Evolutionary conservation across 169 alveolate species (phyloP).

Genomic region (Plasmodium ovale): DNA sequence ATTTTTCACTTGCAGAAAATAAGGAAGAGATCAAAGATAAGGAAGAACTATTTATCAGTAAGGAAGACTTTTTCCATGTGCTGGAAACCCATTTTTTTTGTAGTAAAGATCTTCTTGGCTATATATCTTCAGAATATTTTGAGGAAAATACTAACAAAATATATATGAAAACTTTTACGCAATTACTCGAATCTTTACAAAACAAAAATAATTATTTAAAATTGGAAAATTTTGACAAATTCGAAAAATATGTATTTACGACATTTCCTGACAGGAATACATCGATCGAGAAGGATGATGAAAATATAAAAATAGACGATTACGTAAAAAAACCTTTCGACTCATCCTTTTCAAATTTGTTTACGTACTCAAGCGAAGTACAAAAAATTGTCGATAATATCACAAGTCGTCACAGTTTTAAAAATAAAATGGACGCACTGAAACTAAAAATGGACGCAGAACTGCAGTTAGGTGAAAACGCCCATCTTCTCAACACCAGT

Average conservation of each 20-base stretch:
- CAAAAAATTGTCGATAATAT: conserved; percentile 37
- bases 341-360: conserved; percentile 1
- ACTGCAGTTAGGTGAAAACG: conserved; percentile 33
- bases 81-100: background rate
- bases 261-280: background rate
- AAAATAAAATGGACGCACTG: conserved; percentile 28
- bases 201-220: background rate
- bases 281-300: background rate
- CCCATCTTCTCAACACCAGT: background rate
- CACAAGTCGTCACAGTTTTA: conserved; percentile 2
- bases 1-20: background rate
- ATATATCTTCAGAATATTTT: conserved; percentile 18
- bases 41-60: conserved; percentile 3
- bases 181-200: background rate
- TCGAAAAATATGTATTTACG: conserved; percentile 25
- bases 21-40: background rate
- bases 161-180: background rate
- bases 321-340: background rate
- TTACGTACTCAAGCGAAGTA: conserved; percentile 9
- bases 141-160: background rate
- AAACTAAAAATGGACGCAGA: conserved; percentile 76
- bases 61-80: conserved; percentile 16
- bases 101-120: conserved; percentile 16
- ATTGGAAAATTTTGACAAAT: conserved; percentile 36
- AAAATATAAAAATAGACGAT: conserved; percentile 1